A percentile compares a stretch with the other conserved stretches of the same genome.
Conservation (phyloP, 2,329 filamentous ascomycete species). For the Aspergillus piperis region DNA sequence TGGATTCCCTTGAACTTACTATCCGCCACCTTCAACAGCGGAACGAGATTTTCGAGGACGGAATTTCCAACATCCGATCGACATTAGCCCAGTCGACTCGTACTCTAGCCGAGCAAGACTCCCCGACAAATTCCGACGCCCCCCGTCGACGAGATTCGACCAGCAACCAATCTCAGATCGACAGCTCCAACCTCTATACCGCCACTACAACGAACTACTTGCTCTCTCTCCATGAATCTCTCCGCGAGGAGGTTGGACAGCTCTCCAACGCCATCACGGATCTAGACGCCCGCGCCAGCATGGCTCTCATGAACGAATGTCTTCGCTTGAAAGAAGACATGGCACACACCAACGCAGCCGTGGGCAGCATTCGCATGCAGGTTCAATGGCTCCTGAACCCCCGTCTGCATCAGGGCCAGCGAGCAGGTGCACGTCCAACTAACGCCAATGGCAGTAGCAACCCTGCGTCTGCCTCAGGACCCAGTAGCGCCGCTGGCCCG, state of each 20-base stretch:
- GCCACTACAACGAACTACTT: constrained; percentile 55
- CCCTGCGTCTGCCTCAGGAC: constrained; percentile 27
- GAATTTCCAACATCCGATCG: constrained; percentile 45
- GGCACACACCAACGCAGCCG: constrained; percentile 61
- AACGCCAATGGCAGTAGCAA: constrained; percentile 18
- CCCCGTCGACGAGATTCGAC: constrained; percentile 3
- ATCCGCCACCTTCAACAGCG: constrained; percentile 48
- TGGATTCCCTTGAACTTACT: constrained; percentile 48
- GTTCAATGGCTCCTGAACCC: constrained; percentile 64
- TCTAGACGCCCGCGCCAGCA: constrained; percentile 61
- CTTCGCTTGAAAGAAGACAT: constrained; percentile 64
- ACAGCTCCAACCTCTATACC: constrained; percentile 32
- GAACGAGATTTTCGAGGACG: constrained; percentile 51
- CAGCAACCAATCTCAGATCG: constrained; percentile 21
- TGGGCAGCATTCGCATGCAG: constrained; percentile 61
- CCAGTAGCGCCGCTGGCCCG: constrained; percentile 27
- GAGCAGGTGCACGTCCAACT: constrained; percentile 26
- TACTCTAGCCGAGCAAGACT: constrained; percentile 14
- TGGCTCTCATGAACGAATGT: constrained; percentile 65
- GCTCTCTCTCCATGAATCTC: constrained; percentile 61
- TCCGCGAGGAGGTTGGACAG: constrained; percentile 61
- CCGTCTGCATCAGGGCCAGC: constrained; percentile 50
- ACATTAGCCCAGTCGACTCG: constrained; percentile 38
- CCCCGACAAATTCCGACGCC: constrained; percentile 6
- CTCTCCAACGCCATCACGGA: constrained; percentile 58